Evolutionary conservation across 2,329 filamentous ascomycete genomes (phyloP).

Genomic region (Pyricularia sp.): DNA sequence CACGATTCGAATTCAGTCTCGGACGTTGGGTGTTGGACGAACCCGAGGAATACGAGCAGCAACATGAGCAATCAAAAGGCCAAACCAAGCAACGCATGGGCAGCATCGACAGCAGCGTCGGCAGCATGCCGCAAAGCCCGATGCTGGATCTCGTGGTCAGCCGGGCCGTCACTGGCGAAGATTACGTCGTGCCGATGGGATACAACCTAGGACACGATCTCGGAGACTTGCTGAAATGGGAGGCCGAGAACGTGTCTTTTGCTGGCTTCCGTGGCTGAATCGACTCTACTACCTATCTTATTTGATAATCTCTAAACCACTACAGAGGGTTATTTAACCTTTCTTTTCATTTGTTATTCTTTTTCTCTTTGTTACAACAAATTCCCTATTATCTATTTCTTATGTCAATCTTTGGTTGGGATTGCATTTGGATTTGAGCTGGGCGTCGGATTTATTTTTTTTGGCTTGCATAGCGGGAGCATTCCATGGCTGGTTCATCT

Average conservation of each 20-base stretch:
- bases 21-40: slow-evolving; percentile 24
- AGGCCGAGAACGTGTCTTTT: slow-evolving; percentile 34
- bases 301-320: neutral
- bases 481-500: neutral
- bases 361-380: neutral
- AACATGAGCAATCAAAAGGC: neutral
- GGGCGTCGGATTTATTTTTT: neutral
- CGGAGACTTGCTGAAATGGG: slow-evolving; percentile 45
- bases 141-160: slow-evolving; percentile 33
- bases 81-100: slow-evolving; percentile 4
- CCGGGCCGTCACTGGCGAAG: slow-evolving; percentile 21
- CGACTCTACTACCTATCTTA: neutral
- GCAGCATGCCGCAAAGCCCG: slow-evolving; percentile 37
- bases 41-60: slow-evolving; percentile 11
- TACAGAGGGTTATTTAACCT: neutral
- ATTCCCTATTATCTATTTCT: neutral
- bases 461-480: neutral
- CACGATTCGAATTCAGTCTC: slow-evolving; percentile 10
- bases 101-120: slow-evolving; percentile 35
- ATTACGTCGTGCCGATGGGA: slow-evolving; percentile 39
- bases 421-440: neutral
- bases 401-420: neutral
- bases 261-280: neutral
- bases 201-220: slow-evolving; percentile 47
- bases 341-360: neutral